Base-by-base conservation (phyloP, 306 rosid genomes). In the Corylus avellana region DNA sequence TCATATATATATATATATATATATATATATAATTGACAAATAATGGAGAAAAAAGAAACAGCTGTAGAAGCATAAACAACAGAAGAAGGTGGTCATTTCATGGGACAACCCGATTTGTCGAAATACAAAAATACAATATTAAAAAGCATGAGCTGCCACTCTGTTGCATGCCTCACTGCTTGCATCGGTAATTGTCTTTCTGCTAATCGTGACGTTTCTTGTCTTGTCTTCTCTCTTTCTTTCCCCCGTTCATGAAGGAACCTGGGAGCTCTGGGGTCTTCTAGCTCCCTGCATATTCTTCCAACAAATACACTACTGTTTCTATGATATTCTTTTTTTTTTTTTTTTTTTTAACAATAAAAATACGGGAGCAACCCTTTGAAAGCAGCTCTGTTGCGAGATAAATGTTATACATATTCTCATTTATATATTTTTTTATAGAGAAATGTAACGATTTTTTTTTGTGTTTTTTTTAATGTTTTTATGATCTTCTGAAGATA, bases 81-180 rank as follows among this genome's bases (percentile, higher is more conserved):
- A 32, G 35, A 32, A 32, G 35, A 32, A 32, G 35, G 35, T 32
- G 63, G 81, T 77, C 81, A 77, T 68, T 77, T 77, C 75, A 69
- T 68, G 75, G 75, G 81, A 68, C 81, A 77, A 68, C 81, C 81
- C 81, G 29, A 77, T 77, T 77, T 77, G 57, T 77, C 75, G 68
- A 68, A 67, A 51, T 62, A 76, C 20, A 8, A 35, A 68, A 67
- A 51, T 62, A 76, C 20, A 8, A 35, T 32, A 32, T 32, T 32
- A 4, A 64, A 67, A 67, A 14, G 48, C 72, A 39, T 37, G 35
- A 54, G 5, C 50, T 53, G 61, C 5, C 7, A 39, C 1, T 8
- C 32, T 50, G 22, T 51, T 12, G 7, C 1, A 17, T 57, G 13
- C 63, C 17, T 22, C 49, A 32, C 35, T 32, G 35, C 35, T 32